phyloP scores from a whole-genome alignment of 2,329 filamentous ascomycete genomes.

The Alternaria solani region DNA sequence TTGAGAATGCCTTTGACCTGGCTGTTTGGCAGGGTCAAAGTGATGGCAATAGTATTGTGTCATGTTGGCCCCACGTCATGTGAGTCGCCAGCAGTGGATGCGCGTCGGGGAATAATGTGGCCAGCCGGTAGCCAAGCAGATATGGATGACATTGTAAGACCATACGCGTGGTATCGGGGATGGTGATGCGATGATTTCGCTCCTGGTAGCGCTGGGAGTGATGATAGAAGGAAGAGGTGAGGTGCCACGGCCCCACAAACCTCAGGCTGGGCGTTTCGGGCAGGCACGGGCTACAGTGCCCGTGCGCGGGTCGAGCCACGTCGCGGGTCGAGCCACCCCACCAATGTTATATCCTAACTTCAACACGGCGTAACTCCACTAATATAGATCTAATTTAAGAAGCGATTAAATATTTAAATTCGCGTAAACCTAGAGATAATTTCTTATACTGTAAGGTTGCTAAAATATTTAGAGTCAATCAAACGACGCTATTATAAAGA shows the following conservation, averaged over 20 bases:
- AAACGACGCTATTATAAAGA: too few species aligned
- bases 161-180: not conserved
- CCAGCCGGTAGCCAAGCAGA: not conserved
- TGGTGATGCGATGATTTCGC: not conserved
- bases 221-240: conserved; percentile 17
- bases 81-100: not conserved
- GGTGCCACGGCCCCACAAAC: conserved; percentile 24
- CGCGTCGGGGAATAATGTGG: not conserved
- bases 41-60: not conserved
- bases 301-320: too few species aligned
- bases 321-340: too few species aligned
- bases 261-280: conserved; percentile 21
- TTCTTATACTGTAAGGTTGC: too few species aligned
- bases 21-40: not conserved
- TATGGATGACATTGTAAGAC: not conserved
- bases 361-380: too few species aligned
- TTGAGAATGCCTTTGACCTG: not conserved
- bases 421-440: too few species aligned
- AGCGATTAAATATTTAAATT: too few species aligned
- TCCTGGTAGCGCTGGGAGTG: not conserved
- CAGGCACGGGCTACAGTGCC: conserved; percentile 24
- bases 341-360: too few species aligned
- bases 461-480: too few species aligned
- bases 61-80: not conserved
- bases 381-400: too few species aligned